Conservation (phyloP, 2,329 filamentous ascomycete genomes). For the Monosporascus sp. region DNA sequence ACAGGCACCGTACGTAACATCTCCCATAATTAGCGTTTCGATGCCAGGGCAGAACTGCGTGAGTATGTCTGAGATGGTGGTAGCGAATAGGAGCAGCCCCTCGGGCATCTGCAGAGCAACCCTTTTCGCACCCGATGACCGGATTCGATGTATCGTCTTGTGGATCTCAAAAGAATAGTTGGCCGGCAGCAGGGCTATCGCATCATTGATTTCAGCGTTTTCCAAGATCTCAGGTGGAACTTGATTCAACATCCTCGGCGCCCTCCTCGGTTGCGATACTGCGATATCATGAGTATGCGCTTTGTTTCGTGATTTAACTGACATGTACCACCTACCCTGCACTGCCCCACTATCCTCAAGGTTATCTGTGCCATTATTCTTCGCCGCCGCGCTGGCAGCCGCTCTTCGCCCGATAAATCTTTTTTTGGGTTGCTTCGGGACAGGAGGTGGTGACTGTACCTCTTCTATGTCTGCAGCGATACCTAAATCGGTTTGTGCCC, state of each 20-base stretch:
- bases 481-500: slow-evolving; percentile 64
- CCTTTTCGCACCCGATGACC: slow-evolving; percentile 69
- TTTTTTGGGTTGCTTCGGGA: slow-evolving; percentile 72
- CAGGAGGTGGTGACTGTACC: slow-evolving; percentile 28
- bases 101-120: slow-evolving; percentile 97
- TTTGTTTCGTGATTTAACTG: not conserved
- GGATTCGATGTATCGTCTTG: slow-evolving; percentile 94
- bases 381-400: slow-evolving; percentile 55
- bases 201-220: slow-evolving; percentile 78
- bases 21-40: slow-evolving; percentile 96
- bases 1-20: slow-evolving; percentile 97
- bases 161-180: slow-evolving; percentile 99
- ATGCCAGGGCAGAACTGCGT: slow-evolving; percentile 88
- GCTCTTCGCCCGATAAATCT: slow-evolving; percentile 83
- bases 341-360: slow-evolving; percentile 61
- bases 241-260: slow-evolving; percentile 80
- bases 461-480: slow-evolving; percentile 62
- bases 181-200: slow-evolving; percentile 78
- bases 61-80: slow-evolving; percentile 94
- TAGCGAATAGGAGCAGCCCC: slow-evolving; percentile 89
- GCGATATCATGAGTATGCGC: slow-evolving; percentile 3
- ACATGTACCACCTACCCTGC: slow-evolving; percentile 49
- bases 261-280: slow-evolving; percentile 69
- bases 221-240: slow-evolving; percentile 83
- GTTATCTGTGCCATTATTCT: slow-evolving; percentile 28